Conservation (phyloP, 495 filamentous ascomycete species). For the Penicillium pulvis region DNA sequence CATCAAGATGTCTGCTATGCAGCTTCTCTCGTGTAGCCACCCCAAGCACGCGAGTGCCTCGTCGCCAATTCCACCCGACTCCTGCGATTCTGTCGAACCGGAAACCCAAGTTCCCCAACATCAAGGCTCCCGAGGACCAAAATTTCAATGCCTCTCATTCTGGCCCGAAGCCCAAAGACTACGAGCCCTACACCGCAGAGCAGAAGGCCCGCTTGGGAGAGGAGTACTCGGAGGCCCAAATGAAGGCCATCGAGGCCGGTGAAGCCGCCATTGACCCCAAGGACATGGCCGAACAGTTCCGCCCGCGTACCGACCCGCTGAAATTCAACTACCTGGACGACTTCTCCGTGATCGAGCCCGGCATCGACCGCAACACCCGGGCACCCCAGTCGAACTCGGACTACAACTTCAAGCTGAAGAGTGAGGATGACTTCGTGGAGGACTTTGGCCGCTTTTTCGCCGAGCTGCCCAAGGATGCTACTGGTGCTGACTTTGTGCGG, state of each 20-base stretch:
- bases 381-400: slow-evolving; percentile 57
- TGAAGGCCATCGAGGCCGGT: slow-evolving; percentile 82
- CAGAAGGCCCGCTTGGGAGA: slow-evolving; percentile 64
- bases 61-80: slow-evolving; percentile 56
- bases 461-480: slow-evolving; percentile 50
- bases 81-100: slow-evolving; percentile 37
- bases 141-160: slow-evolving; percentile 8
- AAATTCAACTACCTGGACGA: slow-evolving; percentile 81
- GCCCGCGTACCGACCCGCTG: slow-evolving; percentile 69
- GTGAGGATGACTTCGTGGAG: slow-evolving; percentile 53
- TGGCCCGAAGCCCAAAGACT: slow-evolving; percentile 43
- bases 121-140: slow-evolving; percentile 23
- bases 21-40: slow-evolving; percentile 45
- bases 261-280: slow-evolving; percentile 77
- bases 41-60: slow-evolving; percentile 45
- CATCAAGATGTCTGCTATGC: slow-evolving; percentile 60
- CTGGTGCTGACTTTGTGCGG: slow-evolving; percentile 44
- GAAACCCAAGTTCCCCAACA: slow-evolving; percentile 35
- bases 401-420: slow-evolving; percentile 63
- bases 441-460: slow-evolving; percentile 60
- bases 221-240: slow-evolving; percentile 77
- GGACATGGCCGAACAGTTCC: slow-evolving; percentile 74
- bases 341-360: slow-evolving; percentile 72
- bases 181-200: slow-evolving; percentile 65
- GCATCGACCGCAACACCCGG: slow-evolving; percentile 68